phyloP scores from a whole-genome alignment of 2,329 filamentous ascomycete species.

The Colletotrichum nymphaeae region DNA sequence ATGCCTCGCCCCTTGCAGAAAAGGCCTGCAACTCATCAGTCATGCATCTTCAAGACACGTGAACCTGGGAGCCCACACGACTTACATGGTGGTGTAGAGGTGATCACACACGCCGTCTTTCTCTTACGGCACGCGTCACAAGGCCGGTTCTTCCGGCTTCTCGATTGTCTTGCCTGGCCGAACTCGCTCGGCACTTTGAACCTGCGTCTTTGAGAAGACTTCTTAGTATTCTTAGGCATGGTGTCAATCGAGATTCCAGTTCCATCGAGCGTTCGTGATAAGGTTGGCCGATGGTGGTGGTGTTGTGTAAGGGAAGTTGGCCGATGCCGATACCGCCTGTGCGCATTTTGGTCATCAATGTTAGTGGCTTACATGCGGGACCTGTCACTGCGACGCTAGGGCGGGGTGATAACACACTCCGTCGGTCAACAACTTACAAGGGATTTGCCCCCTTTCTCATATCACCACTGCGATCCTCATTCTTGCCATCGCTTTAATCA shows the following conservation, averaged over 20 bases:
- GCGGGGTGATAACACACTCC: not conserved
- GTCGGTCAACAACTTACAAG: too few species aligned
- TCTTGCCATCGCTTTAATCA: not conserved
- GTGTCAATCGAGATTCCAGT: not conserved
- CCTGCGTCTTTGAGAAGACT: slow-evolving; percentile 42
- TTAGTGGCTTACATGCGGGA: not conserved
- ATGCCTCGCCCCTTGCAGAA: slow-evolving; percentile 49
- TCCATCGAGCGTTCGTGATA: not conserved
- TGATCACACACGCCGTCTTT: slow-evolving; percentile 61
- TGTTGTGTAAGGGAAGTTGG: not conserved
- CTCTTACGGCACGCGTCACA: slow-evolving; percentile 57
- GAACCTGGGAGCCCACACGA: not conserved
- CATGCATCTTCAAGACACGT: not conserved
- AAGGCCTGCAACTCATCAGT: slow-evolving; percentile 39
- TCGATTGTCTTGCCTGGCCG: slow-evolving; percentile 50
- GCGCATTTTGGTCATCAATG: not conserved
- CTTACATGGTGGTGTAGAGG: slow-evolving; percentile 56
- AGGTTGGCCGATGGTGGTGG: not conserved
- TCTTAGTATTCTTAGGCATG: not conserved
- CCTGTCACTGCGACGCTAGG: not conserved
- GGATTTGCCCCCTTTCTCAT: too few species aligned
- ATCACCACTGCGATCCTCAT: not conserved
- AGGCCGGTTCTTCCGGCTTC: slow-evolving; percentile 59
- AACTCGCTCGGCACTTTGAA: slow-evolving; percentile 56
- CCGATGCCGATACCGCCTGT: not conserved